These are phyloP conservation scores for Alternaria longipes DNA, from an alignment of 2,329 filamentous ascomycete genomes.

Conservation along the genomic window DNA sequence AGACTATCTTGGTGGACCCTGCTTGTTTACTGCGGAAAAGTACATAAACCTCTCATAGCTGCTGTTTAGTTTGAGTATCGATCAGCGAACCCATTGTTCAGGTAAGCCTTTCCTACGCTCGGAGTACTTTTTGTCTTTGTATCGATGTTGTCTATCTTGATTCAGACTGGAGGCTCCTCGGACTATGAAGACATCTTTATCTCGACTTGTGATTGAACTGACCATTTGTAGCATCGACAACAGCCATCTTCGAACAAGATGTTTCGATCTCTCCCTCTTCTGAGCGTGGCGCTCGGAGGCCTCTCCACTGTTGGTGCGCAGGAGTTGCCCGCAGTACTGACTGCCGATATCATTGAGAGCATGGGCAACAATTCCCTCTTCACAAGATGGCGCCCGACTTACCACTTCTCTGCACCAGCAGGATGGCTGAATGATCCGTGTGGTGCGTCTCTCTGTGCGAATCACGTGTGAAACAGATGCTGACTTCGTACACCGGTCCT, in stretches of 20 bases:
- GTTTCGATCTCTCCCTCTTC: slow-evolving; percentile 31
- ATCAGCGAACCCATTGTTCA: slow-evolving; percentile 7
- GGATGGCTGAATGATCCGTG: slow-evolving; percentile 57
- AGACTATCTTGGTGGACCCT: slow-evolving; percentile 19
- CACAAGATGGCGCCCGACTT: slow-evolving; percentile 58
- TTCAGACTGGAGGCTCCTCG: not conserved
- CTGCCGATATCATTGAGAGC: slow-evolving; percentile 36
- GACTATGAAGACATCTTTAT: not conserved
- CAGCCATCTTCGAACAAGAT: slow-evolving; percentile 23
- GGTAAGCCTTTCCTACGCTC: slow-evolving; percentile 3
- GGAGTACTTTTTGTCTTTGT: not conserved
- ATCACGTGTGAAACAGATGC: not conserved
- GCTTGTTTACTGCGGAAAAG: slow-evolving; percentile 9
- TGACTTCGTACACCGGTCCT: not conserved
- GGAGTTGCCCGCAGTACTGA: slow-evolving; percentile 38
- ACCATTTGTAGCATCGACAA: slow-evolving; percentile 7
- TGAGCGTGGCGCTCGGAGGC: slow-evolving; percentile 39
- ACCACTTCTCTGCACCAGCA: slow-evolving; percentile 58
- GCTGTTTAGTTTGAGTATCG: slow-evolving; percentile 13
- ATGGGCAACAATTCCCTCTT: slow-evolving; percentile 61
- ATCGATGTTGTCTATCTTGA: not conserved
- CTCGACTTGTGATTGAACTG: not conserved
- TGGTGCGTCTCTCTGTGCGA: not conserved
- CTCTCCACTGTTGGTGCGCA: slow-evolving; percentile 31
- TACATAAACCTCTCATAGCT: slow-evolving; percentile 27